These are phyloP conservation scores for Rubia balearica DNA, from an alignment of 305 asterid genomes.

Conservation along the genomic window DNA sequence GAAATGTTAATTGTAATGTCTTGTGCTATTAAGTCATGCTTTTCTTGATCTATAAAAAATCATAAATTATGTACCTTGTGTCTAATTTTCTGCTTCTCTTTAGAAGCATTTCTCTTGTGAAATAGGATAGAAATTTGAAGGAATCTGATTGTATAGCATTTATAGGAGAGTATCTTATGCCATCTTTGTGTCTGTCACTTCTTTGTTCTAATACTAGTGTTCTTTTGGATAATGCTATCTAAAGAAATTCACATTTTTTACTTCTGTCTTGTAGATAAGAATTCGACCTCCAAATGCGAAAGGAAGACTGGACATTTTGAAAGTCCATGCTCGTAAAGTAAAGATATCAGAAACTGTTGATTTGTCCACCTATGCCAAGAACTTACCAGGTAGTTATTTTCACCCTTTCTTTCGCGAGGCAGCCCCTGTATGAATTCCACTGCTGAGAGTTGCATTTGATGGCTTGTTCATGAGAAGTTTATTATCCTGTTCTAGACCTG, in stretches of 20 bases:
- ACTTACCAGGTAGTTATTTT: slow-evolving; percentile 63
- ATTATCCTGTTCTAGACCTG: not conserved
- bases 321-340: slow-evolving; percentile 88
- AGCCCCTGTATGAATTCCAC: not conserved
- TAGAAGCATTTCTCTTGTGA: not conserved
- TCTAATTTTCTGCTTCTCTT: not conserved
- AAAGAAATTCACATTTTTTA: slow-evolving; percentile 5
- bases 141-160: not conserved
- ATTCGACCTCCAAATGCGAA: slow-evolving; percentile 92
- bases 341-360: slow-evolving; percentile 83
- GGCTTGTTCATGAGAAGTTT: not conserved
- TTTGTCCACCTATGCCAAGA: slow-evolving; percentile 68
- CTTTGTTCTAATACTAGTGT: not conserved
- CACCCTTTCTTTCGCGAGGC: not conserved
- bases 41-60: not conserved
- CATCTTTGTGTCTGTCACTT: not conserved
- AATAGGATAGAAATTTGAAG: not conserved
- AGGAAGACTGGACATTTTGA: slow-evolving; percentile 84
- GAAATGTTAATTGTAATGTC: not conserved
- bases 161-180: not conserved
- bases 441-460: slow-evolving; percentile 6
- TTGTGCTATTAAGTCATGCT: not conserved
- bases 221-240: slow-evolving; percentile 5
- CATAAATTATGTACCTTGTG: not conserved
- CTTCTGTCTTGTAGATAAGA: slow-evolving; percentile 49